Evolutionary conservation across 2,329 filamentous ascomycete species (phyloP).

Genomic region (Claviceps sp.): DNA sequence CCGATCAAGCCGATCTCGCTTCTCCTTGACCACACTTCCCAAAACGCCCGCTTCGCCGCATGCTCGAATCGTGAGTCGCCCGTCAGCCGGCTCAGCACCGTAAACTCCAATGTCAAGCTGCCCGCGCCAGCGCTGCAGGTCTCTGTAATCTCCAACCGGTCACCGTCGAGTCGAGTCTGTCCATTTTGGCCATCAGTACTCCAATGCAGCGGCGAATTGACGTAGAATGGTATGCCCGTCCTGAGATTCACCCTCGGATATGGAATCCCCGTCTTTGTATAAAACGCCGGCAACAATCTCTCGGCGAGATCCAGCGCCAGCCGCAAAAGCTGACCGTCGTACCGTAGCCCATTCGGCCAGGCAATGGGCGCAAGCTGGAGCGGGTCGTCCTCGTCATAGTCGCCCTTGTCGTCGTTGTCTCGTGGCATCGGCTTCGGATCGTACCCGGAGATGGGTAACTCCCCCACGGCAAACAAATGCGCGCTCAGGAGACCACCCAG

Average conservation of each 20-base stretch:
- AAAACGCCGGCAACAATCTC: conserved; percentile 81
- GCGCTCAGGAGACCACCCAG: conserved; percentile 83
- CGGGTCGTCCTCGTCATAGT: conserved; percentile 21
- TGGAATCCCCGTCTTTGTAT: conserved; percentile 78
- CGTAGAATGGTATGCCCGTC: conserved; percentile 82
- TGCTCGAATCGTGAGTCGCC: conserved; percentile 81
- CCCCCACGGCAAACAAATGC: conserved; percentile 83
- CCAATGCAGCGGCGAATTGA: conserved; percentile 66
- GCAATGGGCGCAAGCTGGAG: conserved; percentile 41
- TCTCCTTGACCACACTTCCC: conserved; percentile 85
- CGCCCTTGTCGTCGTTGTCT: background rate
- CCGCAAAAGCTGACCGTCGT: conserved; percentile 82
- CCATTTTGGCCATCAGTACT: conserved; percentile 21
- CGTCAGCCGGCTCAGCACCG: conserved; percentile 75
- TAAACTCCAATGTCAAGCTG: conserved; percentile 86
- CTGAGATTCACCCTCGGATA: conserved; percentile 91
- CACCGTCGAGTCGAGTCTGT: conserved; percentile 25
- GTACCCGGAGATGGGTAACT: conserved; percentile 76
- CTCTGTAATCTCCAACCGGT: conserved; percentile 63
- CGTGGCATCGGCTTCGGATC: conserved; percentile 28
- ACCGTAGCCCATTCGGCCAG: conserved; percentile 68
- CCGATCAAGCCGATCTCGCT: conserved; percentile 81
- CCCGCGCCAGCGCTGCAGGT: conserved; percentile 96
- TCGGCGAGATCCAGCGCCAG: conserved; percentile 75
- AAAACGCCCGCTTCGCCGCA: conserved; percentile 82